Percentiles rank a stretch among this genome's conserved stretches.
These are phyloP conservation scores for Albatrellus ellisii DNA, from an alignment of 768 basidiomycete species.

Conservation along the genomic window DNA sequence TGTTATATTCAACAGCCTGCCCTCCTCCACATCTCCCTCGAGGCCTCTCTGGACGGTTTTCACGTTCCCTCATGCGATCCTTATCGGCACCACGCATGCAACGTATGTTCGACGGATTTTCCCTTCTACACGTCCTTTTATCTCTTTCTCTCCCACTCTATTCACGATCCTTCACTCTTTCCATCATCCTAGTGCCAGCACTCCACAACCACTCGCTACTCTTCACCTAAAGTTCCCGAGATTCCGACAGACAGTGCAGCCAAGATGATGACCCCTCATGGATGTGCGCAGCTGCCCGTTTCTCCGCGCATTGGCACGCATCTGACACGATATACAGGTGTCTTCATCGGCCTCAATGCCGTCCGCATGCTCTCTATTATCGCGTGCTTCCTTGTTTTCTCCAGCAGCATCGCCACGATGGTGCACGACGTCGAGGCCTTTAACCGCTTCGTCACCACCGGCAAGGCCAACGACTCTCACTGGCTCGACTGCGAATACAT, in stretches of 20 bases:
- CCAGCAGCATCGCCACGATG: constrained; percentile 13
- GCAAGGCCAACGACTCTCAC: constrained; percentile 9
- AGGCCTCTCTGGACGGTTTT: too few species aligned
- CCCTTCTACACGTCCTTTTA: too few species aligned
- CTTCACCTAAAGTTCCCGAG: neutral
- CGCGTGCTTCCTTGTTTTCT: constrained; percentile 10
- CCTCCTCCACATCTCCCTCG: too few species aligned
- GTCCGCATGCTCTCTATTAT: constrained; percentile 10
- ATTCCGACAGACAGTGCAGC: too few species aligned
- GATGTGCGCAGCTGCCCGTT: constrained; percentile 8
- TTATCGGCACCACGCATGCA: too few species aligned
- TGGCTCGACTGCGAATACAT: constrained; percentile 13
- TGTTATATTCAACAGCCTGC: too few species aligned
- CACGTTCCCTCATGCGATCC: too few species aligned
- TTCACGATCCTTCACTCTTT: too few species aligned
- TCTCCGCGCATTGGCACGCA: neutral
- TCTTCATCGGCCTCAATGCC: constrained; percentile 13
- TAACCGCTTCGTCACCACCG: constrained; percentile 6
- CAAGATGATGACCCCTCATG: constrained; percentile 13
- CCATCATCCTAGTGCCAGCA: too few species aligned
- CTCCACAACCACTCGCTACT: too few species aligned
- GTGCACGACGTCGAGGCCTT: constrained; percentile 13
- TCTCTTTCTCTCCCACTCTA: too few species aligned
- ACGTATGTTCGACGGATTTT: too few species aligned
- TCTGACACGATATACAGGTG: constrained; percentile 1